Conservation (phyloP, 2,329 filamentous ascomycete genomes). For the Stachybotrys chlorohalonatus region DNA sequence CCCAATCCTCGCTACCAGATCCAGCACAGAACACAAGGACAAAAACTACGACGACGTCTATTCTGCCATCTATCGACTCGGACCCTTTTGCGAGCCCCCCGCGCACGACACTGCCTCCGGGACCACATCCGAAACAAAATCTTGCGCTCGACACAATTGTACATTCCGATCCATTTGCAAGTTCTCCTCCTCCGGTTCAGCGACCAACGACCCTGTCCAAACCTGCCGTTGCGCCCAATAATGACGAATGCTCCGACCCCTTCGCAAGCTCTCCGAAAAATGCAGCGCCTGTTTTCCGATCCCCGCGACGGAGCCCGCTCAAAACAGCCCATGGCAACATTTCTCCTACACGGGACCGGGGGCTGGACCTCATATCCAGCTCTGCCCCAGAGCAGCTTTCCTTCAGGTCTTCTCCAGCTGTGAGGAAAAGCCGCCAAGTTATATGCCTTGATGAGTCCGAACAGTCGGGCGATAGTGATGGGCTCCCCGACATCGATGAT, state of each 20-base stretch:
- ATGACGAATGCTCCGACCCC: conserved; percentile 10
- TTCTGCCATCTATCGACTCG: conserved; percentile 8
- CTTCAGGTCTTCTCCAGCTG: conserved; percentile 9
- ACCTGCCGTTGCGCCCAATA: background rate
- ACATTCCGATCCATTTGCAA: background rate
- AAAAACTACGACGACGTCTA: background rate
- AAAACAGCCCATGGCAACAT: background rate
- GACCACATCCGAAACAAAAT: background rate
- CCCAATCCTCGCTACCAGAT: background rate
- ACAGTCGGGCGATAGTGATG: conserved; percentile 23
- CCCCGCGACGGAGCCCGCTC: background rate
- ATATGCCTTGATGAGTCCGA: conserved; percentile 28
- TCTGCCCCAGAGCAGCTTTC: conserved; percentile 33
- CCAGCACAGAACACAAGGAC: background rate
- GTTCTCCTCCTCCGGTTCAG: background rate
- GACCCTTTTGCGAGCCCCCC: conserved; percentile 28
- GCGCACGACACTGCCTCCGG: conserved; percentile 2
- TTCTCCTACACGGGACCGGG: conserved; percentile 6
- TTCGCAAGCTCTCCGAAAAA: conserved; percentile 11
- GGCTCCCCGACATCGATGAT: conserved; percentile 37
- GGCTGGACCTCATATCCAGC: conserved; percentile 45
- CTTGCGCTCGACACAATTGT: background rate
- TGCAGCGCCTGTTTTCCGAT: conserved; percentile 2
- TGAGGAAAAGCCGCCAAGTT: conserved; percentile 9
- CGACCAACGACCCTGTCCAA: background rate